These are phyloP conservation scores for Takashimella koratensis DNA, from an alignment of 1,284 basidiomycete species.

Conservation along the genomic window DNA sequence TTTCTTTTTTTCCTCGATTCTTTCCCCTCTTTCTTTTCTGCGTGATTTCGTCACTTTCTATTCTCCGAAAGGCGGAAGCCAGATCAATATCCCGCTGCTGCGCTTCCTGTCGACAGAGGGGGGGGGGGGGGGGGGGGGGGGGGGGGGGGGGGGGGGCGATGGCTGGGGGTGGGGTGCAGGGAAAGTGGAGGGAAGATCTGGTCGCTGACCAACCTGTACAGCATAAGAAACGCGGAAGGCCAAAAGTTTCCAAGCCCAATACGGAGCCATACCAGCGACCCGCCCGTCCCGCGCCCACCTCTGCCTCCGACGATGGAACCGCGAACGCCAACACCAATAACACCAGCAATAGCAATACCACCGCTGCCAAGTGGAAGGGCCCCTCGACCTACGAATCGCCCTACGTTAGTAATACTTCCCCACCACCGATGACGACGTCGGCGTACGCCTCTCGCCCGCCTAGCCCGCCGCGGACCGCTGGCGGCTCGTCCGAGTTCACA, in stretches of 20 bases:
- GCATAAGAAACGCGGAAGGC: conserved; percentile 47
- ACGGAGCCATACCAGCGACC: conserved; percentile 30
- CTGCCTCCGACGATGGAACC: neutral
- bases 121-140: too few species aligned
- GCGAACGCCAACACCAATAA: neutral
- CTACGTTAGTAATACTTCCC: conserved; percentile 9
- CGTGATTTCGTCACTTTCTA: neutral
- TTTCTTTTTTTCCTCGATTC: neutral
- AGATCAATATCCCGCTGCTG: too few species aligned
- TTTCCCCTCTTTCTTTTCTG: neutral
- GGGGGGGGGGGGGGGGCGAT: too few species aligned
- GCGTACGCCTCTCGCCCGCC: neutral
- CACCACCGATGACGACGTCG: conserved; percentile 1
- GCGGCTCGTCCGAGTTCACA: neutral
- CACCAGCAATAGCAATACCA: neutral
- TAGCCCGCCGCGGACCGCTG: neutral
- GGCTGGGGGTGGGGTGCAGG: too few species aligned
- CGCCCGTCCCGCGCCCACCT: conserved; percentile 6
- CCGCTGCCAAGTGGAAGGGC: conserved; percentile 25
- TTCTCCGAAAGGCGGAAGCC: neutral
- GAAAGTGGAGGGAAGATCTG: too few species aligned
- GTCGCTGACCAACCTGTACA: conserved; percentile 11
- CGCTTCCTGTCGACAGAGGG: too few species aligned
- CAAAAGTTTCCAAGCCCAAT: conserved; percentile 35
- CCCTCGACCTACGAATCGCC: conserved; percentile 21